These are phyloP conservation scores for Dichotomopilus funicola DNA, from an alignment of 2,329 filamentous ascomycete genomes.

Conservation along the genomic window DNA sequence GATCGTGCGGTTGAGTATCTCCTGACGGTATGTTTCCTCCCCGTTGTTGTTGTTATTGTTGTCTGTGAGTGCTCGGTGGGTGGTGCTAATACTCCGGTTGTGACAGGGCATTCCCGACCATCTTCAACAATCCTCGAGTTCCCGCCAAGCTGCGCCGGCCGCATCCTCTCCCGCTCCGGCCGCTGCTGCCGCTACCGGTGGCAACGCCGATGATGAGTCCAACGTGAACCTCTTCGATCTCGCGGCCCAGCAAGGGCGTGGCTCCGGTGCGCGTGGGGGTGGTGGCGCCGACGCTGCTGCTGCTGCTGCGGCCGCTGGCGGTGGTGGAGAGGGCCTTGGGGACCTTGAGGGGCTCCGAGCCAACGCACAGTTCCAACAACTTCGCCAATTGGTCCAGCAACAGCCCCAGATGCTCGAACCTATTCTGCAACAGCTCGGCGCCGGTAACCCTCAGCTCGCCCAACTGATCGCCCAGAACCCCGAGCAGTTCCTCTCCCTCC, in stretches of 20 bases:
- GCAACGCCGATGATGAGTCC: constrained; percentile 53
- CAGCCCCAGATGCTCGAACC: constrained; percentile 98
- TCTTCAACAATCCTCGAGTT: constrained; percentile 46
- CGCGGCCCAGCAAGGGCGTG: constrained; percentile 65
- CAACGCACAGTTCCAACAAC: constrained; percentile 96
- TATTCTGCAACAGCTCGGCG: constrained; percentile 90
- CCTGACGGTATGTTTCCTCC: constrained; percentile 57
- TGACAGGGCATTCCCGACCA: constrained; percentile 81
- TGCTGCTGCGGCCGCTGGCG: constrained; percentile 39
- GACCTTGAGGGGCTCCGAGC: constrained; percentile 91
- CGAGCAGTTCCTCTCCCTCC: constrained; percentile 83
- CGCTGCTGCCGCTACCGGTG: constrained; percentile 37
- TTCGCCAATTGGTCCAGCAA: constrained; percentile 94
- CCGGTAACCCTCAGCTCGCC: constrained; percentile 90
- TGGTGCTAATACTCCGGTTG: constrained; percentile 9
- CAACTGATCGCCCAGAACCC: constrained; percentile 87
- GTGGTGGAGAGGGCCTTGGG: constrained; percentile 50
- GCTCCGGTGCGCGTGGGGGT: constrained; percentile 36
- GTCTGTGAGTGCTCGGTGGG: not conserved
- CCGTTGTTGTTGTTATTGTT: not conserved
- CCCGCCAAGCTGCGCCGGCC: constrained; percentile 28
- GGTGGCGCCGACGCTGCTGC: constrained; percentile 37
- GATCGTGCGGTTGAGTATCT: constrained; percentile 97
- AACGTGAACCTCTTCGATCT: constrained; percentile 88
- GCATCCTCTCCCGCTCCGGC: constrained; percentile 39